Evolutionary conservation across 768 basidiomycete species (phyloP).

Genomic region (Amanita pallidorosea): DNA sequence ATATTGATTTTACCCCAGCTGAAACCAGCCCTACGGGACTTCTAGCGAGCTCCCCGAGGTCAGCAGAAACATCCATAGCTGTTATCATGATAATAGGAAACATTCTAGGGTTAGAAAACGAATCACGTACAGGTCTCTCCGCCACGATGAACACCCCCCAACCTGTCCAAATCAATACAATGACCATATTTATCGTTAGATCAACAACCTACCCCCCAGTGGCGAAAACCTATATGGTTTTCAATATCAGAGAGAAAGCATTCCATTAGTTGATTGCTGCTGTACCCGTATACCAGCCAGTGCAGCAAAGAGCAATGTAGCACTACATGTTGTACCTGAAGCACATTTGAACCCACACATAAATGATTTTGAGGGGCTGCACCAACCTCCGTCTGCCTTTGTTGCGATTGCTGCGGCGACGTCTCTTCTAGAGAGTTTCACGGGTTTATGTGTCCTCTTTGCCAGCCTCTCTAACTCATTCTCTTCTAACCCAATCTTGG

Average conservation of each 20-base stretch:
- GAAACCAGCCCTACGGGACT: slow-evolving; percentile 91
- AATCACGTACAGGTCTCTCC: slow-evolving; percentile 14
- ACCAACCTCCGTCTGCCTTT: slow-evolving; percentile 61
- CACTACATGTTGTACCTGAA: slow-evolving; percentile 59
- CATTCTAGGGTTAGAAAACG: not conserved
- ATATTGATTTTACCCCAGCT: slow-evolving; percentile 88
- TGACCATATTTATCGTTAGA: slow-evolving; percentile 2
- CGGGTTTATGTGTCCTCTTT: slow-evolving; percentile 31
- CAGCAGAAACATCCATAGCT: slow-evolving; percentile 96
- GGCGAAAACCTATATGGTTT: slow-evolving; percentile 61
- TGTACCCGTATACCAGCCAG: slow-evolving; percentile 78
- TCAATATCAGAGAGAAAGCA: slow-evolving; percentile 1
- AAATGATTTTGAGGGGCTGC: not conserved
- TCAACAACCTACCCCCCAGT: slow-evolving; percentile 70
- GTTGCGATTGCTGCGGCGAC: slow-evolving; percentile 64
- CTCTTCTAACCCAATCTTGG: slow-evolving; percentile 74
- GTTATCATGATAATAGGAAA: not conserved
- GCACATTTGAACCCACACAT: not conserved
- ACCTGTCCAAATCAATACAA: slow-evolving; percentile 21
- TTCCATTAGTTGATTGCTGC: not conserved
- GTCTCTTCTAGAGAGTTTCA: slow-evolving; percentile 74
- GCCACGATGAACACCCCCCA: slow-evolving; percentile 75
- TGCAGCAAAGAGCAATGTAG: slow-evolving; percentile 65
- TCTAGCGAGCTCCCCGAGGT: slow-evolving; percentile 78
- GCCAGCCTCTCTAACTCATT: slow-evolving; percentile 62